phyloP scores from a whole-genome alignment of 2,329 filamentous ascomycete species.

The Epichloe baconii region DNA sequence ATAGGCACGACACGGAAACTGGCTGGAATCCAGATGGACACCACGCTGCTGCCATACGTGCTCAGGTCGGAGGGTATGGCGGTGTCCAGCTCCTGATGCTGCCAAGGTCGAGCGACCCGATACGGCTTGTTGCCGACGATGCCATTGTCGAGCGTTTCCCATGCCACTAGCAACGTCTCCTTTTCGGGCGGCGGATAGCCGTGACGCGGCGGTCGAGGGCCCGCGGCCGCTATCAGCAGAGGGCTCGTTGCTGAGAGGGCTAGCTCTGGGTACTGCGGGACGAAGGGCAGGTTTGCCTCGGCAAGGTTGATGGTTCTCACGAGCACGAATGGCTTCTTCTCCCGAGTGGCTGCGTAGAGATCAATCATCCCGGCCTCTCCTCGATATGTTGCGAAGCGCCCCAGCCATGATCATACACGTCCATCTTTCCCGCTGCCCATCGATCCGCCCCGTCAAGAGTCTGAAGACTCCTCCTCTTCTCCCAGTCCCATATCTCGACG shows the following conservation, averaged over 20 bases:
- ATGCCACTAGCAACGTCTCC: constrained; percentile 25
- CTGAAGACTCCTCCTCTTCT: constrained; percentile 25
- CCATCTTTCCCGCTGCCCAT: constrained; percentile 24
- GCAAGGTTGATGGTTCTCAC: constrained; percentile 22
- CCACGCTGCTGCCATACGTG: constrained; percentile 24
- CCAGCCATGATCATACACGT: constrained; percentile 21
- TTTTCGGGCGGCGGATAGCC: constrained; percentile 24
- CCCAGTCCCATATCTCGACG: constrained; percentile 28
- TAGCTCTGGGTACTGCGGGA: constrained; percentile 26
- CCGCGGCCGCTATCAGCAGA: constrained; percentile 24
- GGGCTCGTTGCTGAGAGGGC: constrained; percentile 26
- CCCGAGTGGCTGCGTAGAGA: constrained; percentile 18
- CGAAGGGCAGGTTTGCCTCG: constrained; percentile 21
- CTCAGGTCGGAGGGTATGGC: constrained; percentile 24
- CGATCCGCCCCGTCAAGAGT: constrained; percentile 23
- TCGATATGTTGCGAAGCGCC: constrained; percentile 23
- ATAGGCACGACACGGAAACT: constrained; percentile 21
- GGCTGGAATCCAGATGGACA: constrained; percentile 29
- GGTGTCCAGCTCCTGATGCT: constrained; percentile 25
- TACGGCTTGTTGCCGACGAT: constrained; percentile 19
- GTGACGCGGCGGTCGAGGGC: constrained; percentile 24
- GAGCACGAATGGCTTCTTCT: constrained; percentile 25
- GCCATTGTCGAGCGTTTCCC: constrained; percentile 21
- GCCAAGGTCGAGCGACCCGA: constrained; percentile 23
- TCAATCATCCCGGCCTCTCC: constrained; percentile 19